Conservation (phyloP, 495 filamentous ascomycete species). For the Patellaria atrata region DNA sequence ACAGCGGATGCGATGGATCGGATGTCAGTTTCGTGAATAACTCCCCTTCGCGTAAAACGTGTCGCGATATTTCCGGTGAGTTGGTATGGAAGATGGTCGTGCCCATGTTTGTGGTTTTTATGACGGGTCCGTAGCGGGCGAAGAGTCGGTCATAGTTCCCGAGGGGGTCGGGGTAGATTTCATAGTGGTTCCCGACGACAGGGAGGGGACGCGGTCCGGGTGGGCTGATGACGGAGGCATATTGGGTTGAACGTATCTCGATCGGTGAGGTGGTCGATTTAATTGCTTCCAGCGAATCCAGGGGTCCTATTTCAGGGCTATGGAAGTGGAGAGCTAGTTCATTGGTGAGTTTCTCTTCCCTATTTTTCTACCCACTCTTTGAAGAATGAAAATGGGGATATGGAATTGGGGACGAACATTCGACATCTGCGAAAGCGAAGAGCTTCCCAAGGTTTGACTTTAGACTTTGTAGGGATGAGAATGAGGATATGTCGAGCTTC, state of each 20-base stretch:
- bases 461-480: too few species aligned
- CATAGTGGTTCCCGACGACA: slow-evolving; percentile 37
- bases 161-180: slow-evolving; percentile 43
- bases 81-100: slow-evolving; percentile 36
- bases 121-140: slow-evolving; percentile 35
- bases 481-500: too few species aligned
- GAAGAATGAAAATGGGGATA: not conserved
- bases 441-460: slow-evolving; percentile 16
- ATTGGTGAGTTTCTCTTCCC: too few species aligned
- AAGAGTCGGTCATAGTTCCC: slow-evolving; percentile 45
- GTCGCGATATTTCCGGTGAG: slow-evolving; percentile 30
- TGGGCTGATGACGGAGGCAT: too few species aligned
- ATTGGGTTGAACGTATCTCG: slow-evolving; percentile 28
- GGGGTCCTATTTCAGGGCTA: slow-evolving; percentile 24
- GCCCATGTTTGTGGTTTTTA: slow-evolving; percentile 42
- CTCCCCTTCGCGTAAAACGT: slow-evolving; percentile 31
- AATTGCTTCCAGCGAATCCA: slow-evolving; percentile 28
- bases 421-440: not conserved
- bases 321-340: not conserved
- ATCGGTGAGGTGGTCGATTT: slow-evolving; percentile 17
- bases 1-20: slow-evolving; percentile 35
- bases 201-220: slow-evolving; percentile 36
- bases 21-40: slow-evolving; percentile 41
- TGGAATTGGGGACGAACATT: not conserved
- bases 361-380: too few species aligned